Evolutionary conservation across 192 early-diverging fungal species (phyloP), one percentile per base, ranked within the genome.

Genomic region (Anaeromyces robustus): DNA sequence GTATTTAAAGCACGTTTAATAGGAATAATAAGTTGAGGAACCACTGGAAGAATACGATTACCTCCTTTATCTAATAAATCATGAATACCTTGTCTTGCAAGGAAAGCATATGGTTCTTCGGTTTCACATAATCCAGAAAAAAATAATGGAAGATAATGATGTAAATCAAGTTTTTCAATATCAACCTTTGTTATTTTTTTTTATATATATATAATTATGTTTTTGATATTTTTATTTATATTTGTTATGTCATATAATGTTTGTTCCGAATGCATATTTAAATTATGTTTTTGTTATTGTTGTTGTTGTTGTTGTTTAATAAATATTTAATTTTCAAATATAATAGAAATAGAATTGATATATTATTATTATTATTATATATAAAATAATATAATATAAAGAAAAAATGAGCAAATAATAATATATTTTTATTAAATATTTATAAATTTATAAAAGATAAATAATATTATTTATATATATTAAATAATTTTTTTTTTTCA

Each of bases 1-100:
- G 89, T 90, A 85, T 91, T 91, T n/a, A 91, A 83, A 4, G 90
- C 90, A 91, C 90, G 89, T 79, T 91, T 91, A 87, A 91, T 90
- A 5, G 90, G 90, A 82, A 91, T 91, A 81, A 91, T 91, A 30
- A 91, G 78, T 79, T 91, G 90, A 26, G 90, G 90, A 17, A 91
- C 90, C 12, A 91, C 90, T 9, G 90, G 90, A 81, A 91, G 82
- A 32, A 91, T 88, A 82, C 88, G 88, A 83, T 88, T 86, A 19
- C 89, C 90, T 4, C 90, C 90, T 80, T 89, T 90, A 81, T 91
- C 90, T 59, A 91, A 81, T 41, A 91, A 79, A 80, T 91, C 90
- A 80, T 91, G 90, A 78, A 91, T 90, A 28, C 90, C 90, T 80
- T 91, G 90, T 43, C 90, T 80, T 6, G 90, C 90, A 39, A 91